Percentiles rank a stretch among this genome's conserved stretches.
phyloP scores from a whole-genome alignment of 345 rosid species.

The Salix suchowensis region DNA sequence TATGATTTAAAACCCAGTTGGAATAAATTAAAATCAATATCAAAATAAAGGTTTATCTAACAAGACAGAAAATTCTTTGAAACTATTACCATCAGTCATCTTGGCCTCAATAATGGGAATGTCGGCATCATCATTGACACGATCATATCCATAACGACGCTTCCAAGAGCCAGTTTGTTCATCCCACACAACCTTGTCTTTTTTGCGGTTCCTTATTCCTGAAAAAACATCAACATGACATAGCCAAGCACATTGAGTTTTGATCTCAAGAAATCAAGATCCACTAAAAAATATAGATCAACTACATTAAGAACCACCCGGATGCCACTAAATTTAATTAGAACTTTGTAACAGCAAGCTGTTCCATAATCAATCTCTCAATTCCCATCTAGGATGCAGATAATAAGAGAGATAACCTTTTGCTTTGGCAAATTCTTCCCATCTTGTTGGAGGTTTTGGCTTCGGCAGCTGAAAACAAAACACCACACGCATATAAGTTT shows the following conservation, averaged over 20 bases:
- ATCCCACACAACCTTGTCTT: conserved; percentile 78
- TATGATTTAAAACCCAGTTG: background rate
- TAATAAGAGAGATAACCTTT: conserved; percentile 6
- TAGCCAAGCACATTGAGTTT: background rate
- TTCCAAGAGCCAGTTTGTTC: conserved; percentile 83
- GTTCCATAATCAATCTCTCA: background rate
- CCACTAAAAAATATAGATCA: background rate
- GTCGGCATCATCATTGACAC: conserved; percentile 84
- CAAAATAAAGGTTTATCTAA: background rate
- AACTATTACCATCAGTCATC: conserved; percentile 60
- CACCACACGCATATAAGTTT: background rate
- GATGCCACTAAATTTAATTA: background rate
- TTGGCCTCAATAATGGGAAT: conserved; percentile 83
- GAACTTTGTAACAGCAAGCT: background rate
- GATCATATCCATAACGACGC: conserved; percentile 85
- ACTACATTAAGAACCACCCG: background rate
- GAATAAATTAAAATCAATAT: background rate
- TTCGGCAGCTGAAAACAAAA: conserved; percentile 19
- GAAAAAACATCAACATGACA: conserved; percentile 21
- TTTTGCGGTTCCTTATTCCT: conserved; percentile 83
- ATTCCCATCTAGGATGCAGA: background rate
- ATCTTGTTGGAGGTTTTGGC: conserved; percentile 23
- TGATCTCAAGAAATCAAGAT: background rate
- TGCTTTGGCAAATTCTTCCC: conserved; percentile 21
- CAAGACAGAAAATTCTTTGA: background rate